These are phyloP conservation scores for Triticum urartu DNA, from an alignment of 176 grass and related monocot genomes.

Conservation along the genomic window DNA sequence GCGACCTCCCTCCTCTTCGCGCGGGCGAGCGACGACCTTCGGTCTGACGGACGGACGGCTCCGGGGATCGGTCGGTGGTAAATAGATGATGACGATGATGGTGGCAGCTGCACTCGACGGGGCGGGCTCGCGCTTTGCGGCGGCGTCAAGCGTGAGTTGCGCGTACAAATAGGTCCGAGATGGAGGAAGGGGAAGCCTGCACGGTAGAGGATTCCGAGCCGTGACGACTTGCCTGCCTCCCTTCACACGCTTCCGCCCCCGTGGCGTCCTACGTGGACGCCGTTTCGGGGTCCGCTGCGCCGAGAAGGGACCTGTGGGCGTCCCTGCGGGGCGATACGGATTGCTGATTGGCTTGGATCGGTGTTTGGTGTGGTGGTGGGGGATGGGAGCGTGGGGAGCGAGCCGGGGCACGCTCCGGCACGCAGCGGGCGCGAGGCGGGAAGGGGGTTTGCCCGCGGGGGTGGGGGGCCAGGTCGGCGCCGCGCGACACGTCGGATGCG, in stretches of 20 bases:
- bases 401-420: slow-evolving; percentile 40
- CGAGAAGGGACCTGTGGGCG: fast-evolving
- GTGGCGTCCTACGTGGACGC: slow-evolving; percentile 36
- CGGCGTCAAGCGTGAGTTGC: slow-evolving; percentile 43
- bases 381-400: not conserved
- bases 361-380: not conserved
- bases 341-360: fast-evolving
- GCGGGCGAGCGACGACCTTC: not conserved
- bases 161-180: slow-evolving; percentile 40
- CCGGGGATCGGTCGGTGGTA: not conserved
- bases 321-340: fast-evolving
- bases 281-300: not conserved
- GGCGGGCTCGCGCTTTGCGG: slow-evolving; percentile 17
- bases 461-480: not conserved
- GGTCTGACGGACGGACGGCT: not conserved
- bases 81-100: not conserved
- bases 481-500: not conserved
- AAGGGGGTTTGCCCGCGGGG: slow-evolving; percentile 28
- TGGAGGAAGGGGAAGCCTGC: not conserved
- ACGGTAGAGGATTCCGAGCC: slow-evolving; percentile 38
- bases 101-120: not conserved
- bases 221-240: not conserved
- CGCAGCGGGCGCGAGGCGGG: slow-evolving; percentile 44
- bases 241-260: not conserved
- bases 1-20: not conserved